Conservation (phyloP, 345 rosid species). For the Microcos paniculata region DNA sequence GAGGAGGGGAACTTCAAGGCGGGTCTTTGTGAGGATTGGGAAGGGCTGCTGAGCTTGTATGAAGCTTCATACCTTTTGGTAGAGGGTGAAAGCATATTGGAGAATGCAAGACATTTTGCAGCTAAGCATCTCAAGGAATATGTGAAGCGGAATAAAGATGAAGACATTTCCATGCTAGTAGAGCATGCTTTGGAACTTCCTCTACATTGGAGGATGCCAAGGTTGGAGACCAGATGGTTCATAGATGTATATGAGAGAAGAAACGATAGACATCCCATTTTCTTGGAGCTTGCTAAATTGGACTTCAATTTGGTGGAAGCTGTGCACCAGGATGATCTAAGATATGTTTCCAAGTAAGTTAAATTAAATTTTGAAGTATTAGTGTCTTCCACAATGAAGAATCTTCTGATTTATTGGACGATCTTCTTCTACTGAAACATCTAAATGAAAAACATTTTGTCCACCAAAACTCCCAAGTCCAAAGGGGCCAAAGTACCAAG, state of each 20-base stretch:
- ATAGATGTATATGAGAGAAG: conserved; percentile 28
- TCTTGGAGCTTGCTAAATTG: conserved; percentile 44
- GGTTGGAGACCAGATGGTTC: conserved; percentile 55
- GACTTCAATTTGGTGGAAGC: conserved; percentile 47
- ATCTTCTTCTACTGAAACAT: no score
- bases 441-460: no score
- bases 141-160: neutral
- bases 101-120: conserved; percentile 25
- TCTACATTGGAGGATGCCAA: conserved; percentile 41
- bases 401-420: no score
- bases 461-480: no score
- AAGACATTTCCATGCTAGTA: conserved; percentile 20
- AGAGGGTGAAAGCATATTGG: conserved; percentile 23
- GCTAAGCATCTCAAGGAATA: conserved; percentile 2
- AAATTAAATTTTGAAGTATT: no score
- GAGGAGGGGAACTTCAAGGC: conserved; percentile 17
- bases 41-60: conserved; percentile 28
- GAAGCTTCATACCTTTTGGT: conserved; percentile 32
- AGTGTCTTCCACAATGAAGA: no score
- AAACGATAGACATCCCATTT: conserved; percentile 17
- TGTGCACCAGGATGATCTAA: conserved; percentile 41
- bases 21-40: conserved; percentile 18
- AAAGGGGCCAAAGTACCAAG: no score
- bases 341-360: conserved; percentile 30
- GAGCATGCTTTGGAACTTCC: conserved; percentile 37